These are phyloP conservation scores for Chalaropsis ovoidea DNA, from an alignment of 2,329 filamentous ascomycete species.

Conservation along the genomic window DNA sequence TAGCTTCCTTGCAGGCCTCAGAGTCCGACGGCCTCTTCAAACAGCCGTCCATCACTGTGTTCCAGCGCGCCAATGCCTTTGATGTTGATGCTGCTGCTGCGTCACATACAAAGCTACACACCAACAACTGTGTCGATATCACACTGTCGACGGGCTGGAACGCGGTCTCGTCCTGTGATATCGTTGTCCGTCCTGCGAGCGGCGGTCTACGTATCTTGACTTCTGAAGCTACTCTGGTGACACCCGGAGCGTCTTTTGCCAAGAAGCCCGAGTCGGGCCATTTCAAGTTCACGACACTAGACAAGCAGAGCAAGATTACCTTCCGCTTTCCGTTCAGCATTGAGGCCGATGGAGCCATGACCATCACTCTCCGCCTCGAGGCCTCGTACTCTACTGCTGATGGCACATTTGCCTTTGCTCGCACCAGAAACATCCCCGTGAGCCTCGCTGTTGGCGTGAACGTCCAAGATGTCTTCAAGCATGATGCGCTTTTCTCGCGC, in stretches of 20 bases:
- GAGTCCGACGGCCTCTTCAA: conserved; percentile 44
- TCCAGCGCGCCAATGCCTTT: conserved; percentile 58
- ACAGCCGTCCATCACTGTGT: conserved; percentile 58
- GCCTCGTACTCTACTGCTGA: conserved; percentile 59
- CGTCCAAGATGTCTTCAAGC: conserved; percentile 91
- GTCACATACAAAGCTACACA: conserved; percentile 66
- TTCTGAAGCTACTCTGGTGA: conserved; percentile 46
- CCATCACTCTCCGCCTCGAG: conserved; percentile 66
- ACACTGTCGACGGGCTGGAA: conserved; percentile 67
- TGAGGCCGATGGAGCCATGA: conserved; percentile 45
- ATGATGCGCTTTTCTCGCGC: conserved; percentile 67
- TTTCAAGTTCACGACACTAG: conserved; percentile 43
- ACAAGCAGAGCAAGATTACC: conserved; percentile 39
- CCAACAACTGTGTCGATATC: conserved; percentile 66
- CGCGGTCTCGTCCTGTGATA: conserved; percentile 47
- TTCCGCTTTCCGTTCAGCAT: conserved; percentile 72
- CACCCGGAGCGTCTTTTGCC: conserved; percentile 35
- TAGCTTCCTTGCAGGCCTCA: conserved; percentile 42
- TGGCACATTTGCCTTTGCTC: conserved; percentile 53
- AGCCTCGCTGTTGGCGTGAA: conserved; percentile 83
- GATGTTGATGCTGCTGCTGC: conserved; percentile 57
- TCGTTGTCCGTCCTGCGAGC: conserved; percentile 54
- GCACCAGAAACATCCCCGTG: conserved; percentile 53
- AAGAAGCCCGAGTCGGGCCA: conserved; percentile 45
- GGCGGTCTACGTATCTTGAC: conserved; percentile 56